phyloP scores from a whole-genome alignment of 78 protist genomes.

The Dictyostelium citrinum region DNA sequence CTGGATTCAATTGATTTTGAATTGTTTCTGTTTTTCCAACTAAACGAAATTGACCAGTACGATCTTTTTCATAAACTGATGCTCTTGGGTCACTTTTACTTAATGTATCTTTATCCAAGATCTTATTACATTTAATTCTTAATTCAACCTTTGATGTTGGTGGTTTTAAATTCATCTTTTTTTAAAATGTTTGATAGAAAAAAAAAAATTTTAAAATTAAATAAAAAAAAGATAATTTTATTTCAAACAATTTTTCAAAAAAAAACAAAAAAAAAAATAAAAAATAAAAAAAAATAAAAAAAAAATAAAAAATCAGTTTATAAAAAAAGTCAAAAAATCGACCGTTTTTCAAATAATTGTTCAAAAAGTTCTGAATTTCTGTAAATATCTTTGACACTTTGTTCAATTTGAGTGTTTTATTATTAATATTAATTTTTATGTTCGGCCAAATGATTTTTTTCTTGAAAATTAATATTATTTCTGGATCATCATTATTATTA shows the following conservation, averaged over 20 bases:
- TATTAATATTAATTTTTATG: too few species aligned
- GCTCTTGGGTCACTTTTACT: neutral
- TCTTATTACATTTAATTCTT: conserved; percentile 23
- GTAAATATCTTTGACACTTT: neutral
- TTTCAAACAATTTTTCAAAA: too few species aligned
- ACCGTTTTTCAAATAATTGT: too few species aligned
- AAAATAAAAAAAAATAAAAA: neutral
- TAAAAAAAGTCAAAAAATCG: too few species aligned
- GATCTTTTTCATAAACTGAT: neutral
- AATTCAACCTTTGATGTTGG: conserved; percentile 64
- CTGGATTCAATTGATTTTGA: conserved; percentile 40
- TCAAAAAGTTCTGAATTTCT: neutral
- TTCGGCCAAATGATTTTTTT: too few species aligned
- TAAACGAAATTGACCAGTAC: neutral
- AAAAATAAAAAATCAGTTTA: neutral
- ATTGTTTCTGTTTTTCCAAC: conserved; percentile 66
- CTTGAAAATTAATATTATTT: neutral
- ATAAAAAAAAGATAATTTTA: neutral
- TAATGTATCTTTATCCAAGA: conserved; percentile 5
- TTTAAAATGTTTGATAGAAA: neutral
- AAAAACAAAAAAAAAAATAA: too few species aligned
- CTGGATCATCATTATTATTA: neutral
- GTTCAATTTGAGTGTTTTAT: neutral
- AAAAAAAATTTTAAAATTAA: too few species aligned
- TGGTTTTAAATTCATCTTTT: neutral